Base-by-base conservation (phyloP, 345 rosid species). In the Rhodomyrtus tomentosa region DNA sequence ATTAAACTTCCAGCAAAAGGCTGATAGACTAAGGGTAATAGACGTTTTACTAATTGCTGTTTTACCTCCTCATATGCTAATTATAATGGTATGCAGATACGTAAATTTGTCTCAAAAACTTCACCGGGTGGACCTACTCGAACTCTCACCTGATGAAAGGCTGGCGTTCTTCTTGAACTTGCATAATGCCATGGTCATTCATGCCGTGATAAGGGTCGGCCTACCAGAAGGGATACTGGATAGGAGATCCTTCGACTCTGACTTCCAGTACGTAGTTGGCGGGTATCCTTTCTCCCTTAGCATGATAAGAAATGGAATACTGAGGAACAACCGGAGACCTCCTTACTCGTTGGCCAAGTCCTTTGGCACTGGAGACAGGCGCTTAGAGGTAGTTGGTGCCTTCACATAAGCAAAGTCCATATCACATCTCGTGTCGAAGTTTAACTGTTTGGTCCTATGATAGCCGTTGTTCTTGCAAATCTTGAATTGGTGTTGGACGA, bases 181-280 rank as follows among this genome's bases (percentile, higher is more conserved):
- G 87, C 88, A 95, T 88, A 95, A 97, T 79, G 96, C 98, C 45
- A 97, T 97, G 99, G 94, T 92, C 79, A 95, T 97, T 84, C 98
- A 97, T 89, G 98, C 98, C 24, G 87, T 92, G 50, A 92, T 95
- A 74, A 94, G 94, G 87, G 86, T 92, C 6, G 96, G 96, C 22
- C 89, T 88, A 45, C 93, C 95, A 0, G 93, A 90, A 55, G 95
- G 98, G 85, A 83, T 93, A 50, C 87, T 92, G 5, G 98, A 95
- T 56, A 91, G 98, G 80, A 94, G 93, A 84, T 88, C 95, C 0
- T 93, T 92, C 85, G 90, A 88, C 80, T 88, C 91, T 6, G 95
- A 93, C 80, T 97, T 97, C 84, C 96, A 91, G 45, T 97, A 95
- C 40, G 84, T 95, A 1, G 91, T 97, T 10, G 98, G 98, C 51